phyloP scores from a whole-genome alignment of 352 stramenopile genomes.

The Globisporangium takayamanum region DNA sequence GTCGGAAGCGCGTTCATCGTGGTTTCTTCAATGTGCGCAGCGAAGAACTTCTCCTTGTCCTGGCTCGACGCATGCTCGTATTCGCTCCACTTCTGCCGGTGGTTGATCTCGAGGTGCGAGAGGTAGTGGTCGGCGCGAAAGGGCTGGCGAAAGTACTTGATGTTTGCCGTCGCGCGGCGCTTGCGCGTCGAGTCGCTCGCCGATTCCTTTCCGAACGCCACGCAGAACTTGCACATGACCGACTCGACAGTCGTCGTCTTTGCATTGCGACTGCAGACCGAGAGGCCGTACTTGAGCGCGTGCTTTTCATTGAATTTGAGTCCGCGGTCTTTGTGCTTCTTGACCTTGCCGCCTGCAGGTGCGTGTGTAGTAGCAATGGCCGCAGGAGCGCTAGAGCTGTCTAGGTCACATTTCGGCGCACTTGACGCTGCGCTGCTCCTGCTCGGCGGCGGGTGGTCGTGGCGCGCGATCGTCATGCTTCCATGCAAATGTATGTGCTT shows the following conservation, averaged over 20 bases:
- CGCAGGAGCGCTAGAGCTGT: neutral
- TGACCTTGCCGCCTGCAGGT: constrained; percentile 13
- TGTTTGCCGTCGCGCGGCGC: constrained; percentile 54
- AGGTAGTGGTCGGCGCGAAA: constrained; percentile 68
- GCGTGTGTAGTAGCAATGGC: neutral
- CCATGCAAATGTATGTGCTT: neutral
- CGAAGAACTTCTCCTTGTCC: constrained; percentile 60
- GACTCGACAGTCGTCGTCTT: constrained; percentile 44
- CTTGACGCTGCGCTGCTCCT: too few species aligned
- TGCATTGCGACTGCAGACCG: constrained; percentile 51
- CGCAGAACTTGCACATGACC: constrained; percentile 76
- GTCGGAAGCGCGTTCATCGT: constrained; percentile 18
- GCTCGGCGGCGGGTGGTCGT: constrained; percentile 1
- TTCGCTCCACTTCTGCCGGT: constrained; percentile 53
- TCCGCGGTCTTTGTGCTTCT: constrained; percentile 56
- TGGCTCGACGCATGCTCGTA: constrained; percentile 43
- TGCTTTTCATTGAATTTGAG: constrained; percentile 67
- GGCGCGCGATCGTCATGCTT: constrained; percentile 22
- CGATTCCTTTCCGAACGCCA: constrained; percentile 62
- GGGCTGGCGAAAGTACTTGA: constrained; percentile 66
- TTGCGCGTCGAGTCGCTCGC: constrained; percentile 44
- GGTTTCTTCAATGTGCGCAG: constrained; percentile 26
- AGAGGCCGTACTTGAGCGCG: constrained; percentile 61
- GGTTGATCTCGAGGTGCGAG: constrained; percentile 64
- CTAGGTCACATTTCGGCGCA: too few species aligned